A percentile compares a stretch with the other conserved stretches of the same genome.
phyloP scores from a whole-genome alignment of 2,329 filamentous ascomycete genomes.

The Alternaria conjuncta region DNA sequence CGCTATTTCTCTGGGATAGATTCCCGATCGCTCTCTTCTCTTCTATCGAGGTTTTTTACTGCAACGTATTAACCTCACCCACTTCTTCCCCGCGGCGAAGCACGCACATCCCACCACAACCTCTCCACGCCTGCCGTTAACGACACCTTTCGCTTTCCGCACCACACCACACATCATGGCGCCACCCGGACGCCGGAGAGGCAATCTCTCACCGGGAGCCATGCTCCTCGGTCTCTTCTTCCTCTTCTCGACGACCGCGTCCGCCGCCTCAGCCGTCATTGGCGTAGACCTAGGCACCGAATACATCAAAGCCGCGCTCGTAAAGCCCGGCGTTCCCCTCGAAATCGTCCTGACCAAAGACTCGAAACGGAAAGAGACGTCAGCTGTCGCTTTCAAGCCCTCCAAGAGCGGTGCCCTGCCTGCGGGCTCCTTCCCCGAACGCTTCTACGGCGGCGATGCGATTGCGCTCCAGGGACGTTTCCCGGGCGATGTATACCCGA shows the following conservation, averaged over 20 bases:
- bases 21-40: constrained; percentile 32
- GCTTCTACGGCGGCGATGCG: constrained; percentile 90
- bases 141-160: constrained; percentile 9
- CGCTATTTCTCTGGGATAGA: constrained; percentile 29
- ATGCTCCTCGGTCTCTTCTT: constrained; percentile 60
- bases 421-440: constrained; percentile 74
- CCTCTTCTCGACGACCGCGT: constrained; percentile 63
- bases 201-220: constrained; percentile 50
- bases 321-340: constrained; percentile 95
- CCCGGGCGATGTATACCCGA: constrained; percentile 91
- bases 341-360: constrained; percentile 98
- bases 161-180: constrained; percentile 50
- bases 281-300: constrained; percentile 95
- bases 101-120: constrained; percentile 32
- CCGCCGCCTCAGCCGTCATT: constrained; percentile 77
- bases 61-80: constrained; percentile 8
- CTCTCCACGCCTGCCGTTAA: constrained; percentile 4
- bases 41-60: constrained; percentile 5
- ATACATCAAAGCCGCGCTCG: constrained; percentile 93
- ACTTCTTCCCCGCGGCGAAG: constrained; percentile 21
- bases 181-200: constrained; percentile 54
- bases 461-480: constrained; percentile 85
- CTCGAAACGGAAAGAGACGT: constrained; percentile 92
- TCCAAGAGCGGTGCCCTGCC: constrained; percentile 67
- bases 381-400: constrained; percentile 93